Conservation (phyloP, 495 filamentous ascomycete genomes). For the Xylaria bambusicola region DNA sequence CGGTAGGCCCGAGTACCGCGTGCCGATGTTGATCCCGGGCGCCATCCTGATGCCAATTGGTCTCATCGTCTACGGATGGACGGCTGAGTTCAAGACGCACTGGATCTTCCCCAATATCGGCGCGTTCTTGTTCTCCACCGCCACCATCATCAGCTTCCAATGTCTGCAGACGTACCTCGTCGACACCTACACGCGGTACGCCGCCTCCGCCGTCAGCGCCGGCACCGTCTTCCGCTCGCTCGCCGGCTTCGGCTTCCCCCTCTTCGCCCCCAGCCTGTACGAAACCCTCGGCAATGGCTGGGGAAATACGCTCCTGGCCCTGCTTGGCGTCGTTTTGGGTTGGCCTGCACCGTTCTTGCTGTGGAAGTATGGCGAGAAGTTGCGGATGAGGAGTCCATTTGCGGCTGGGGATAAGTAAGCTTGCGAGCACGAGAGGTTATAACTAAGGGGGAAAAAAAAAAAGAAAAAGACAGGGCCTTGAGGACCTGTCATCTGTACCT, state of each 20-base stretch:
- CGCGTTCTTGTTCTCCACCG: conserved; percentile 57
- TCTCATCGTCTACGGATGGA: conserved; percentile 74
- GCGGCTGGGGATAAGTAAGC: conserved; percentile 56
- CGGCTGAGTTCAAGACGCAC: conserved; percentile 59
- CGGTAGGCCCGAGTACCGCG: conserved; percentile 64
- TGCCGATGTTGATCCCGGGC: conserved; percentile 60
- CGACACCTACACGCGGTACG: conserved; percentile 74
- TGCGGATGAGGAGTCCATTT: conserved; percentile 63
- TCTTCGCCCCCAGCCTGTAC: conserved; percentile 73
- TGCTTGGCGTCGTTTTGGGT: conserved; percentile 52
- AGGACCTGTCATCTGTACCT: too few relatives aligned
- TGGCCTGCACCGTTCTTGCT: conserved; percentile 54
- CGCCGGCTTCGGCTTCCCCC: conserved; percentile 74
- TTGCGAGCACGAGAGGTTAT: neutral
- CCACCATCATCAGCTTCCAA: conserved; percentile 67
- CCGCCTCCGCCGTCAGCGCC: conserved; percentile 72
- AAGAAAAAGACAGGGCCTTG: neutral
- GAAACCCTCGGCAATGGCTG: conserved; percentile 54
- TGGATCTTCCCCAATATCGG: conserved; percentile 79
- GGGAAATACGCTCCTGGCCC: conserved; percentile 58
- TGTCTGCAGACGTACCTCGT: conserved; percentile 74
- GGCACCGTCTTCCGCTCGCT: conserved; percentile 65
- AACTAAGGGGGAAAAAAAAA: neutral
- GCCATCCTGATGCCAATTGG: conserved; percentile 63
- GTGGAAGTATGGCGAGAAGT: conserved; percentile 47